Evolutionary conservation across 1,284 basidiomycete genomes (phyloP).

Genomic region (Melampsora abietis-canadensis): DNA sequence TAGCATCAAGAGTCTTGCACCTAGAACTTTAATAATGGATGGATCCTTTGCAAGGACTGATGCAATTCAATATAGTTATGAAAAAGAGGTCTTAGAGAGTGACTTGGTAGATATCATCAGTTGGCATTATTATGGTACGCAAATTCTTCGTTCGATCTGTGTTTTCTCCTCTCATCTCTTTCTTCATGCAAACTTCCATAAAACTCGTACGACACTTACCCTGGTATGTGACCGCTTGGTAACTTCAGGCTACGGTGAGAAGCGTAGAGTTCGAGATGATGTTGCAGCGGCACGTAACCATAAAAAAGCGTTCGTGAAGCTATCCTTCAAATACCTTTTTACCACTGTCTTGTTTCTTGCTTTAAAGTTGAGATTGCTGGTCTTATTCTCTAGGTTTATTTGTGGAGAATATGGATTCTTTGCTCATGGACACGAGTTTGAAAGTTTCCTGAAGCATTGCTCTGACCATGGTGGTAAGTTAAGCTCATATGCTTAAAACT

Average conservation of each 20-base stretch:
- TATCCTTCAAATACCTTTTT: conserved; percentile 4
- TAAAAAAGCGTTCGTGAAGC: conserved; percentile 46
- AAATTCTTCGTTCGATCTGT: background rate
- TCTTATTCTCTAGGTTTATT: conserved; percentile 46
- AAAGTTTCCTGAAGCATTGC: conserved; percentile 46
- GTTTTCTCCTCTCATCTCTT: background rate
- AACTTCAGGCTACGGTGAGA: conserved; percentile 46
- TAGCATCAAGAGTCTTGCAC: conserved; percentile 50
- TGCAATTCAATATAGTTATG: conserved; percentile 47
- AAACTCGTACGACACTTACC: background rate
- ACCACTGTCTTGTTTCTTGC: background rate
- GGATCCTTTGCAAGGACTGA: conserved; percentile 50
- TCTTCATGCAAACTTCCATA: background rate
- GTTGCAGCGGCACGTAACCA: conserved; percentile 45
- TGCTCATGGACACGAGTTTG: conserved; percentile 45
- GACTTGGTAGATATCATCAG: conserved; percentile 49
- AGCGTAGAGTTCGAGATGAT: conserved; percentile 48
- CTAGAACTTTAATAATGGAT: conserved; percentile 51
- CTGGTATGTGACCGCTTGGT: background rate
- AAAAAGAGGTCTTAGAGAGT: conserved; percentile 46
- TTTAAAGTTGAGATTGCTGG: background rate
- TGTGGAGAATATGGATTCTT: conserved; percentile 53
- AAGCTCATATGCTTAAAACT: background rate
- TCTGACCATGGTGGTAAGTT: conserved; percentile 13
- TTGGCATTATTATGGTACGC: conserved; percentile 50